Base-by-base conservation (phyloP, 116 monocot species). In the Trichopus zeylanicus region DNA sequence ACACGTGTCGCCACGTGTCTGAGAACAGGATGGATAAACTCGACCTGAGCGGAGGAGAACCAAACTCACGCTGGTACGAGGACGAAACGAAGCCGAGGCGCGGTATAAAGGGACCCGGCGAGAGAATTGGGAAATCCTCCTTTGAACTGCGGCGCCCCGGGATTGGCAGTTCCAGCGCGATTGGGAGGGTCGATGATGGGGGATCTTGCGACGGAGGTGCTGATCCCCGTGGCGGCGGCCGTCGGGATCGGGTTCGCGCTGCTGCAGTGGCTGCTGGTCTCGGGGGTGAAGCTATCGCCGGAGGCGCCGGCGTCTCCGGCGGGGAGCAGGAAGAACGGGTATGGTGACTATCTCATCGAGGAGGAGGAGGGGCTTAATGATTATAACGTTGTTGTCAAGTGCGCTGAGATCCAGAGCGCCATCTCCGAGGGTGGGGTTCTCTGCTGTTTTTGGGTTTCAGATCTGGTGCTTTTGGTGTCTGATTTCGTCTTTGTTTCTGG, bases 211-310 rank as follows among this genome's bases (percentile, higher is more conserved):
- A 77, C 86, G 70, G 78, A 94, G 73, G 68, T 94, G 20, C 24
- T 89, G 31, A 86, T 94, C 52, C 89, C 94, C 3, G 59, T 81
- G 33, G 82, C 89, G 7, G 73, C 89, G 46, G 75, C 72, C 27
- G 47, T 94, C 62, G 94, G 94, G 49, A 89, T 94, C 67, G 70
- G 11, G 22, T 94, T 89, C 74, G 74, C 89, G 7, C 69, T 94
- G 7, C 13, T 81, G 16, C 94, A 94, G 78, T 94, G 94, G 94
- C 0, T 75, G 51, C 51, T 94, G n/a, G 94, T 94, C 13, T 74
- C 94, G 13, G 63, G 49, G 56, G 89, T 94, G 25, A 82, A 72
- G 81, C 25, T 89, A 38, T 19, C 82, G n/a, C 74, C 72, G 49
- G 74, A 62, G 51, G 12, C 18, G 49, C 48, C 27, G 47, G 8